Evolutionary conservation across 306 rosid genomes (phyloP).

Genomic region (Ammopiptanthus mongolicus): DNA sequence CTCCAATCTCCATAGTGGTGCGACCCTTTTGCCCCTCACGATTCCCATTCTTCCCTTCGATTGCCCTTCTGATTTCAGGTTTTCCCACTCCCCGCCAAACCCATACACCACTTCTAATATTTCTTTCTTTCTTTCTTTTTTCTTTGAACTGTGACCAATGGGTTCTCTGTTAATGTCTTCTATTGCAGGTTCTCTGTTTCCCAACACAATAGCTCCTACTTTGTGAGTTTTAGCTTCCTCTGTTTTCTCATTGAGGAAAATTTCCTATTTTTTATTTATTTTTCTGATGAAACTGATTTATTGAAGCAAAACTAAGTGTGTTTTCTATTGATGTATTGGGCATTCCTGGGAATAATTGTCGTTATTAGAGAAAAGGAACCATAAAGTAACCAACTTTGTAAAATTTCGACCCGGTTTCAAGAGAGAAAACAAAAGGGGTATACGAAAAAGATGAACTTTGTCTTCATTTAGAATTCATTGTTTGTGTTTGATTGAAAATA

Average conservation of each 20-base stretch:
- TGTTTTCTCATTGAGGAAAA: background rate
- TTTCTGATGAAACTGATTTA: background rate
- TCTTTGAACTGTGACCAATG: background rate
- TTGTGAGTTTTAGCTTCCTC: conserved; percentile 12
- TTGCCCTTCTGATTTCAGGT: conserved; percentile 40
- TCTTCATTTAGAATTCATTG: background rate
- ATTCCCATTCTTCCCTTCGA: conserved; percentile 21
- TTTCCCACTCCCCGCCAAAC: conserved; percentile 33
- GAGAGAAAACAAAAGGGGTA: background rate
- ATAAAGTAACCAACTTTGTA: background rate
- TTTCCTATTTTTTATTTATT: background rate
- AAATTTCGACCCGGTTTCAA: background rate
- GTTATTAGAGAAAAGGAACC: background rate
- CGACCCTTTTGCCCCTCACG: conserved; percentile 28
- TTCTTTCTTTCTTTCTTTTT: background rate
- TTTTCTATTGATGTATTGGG: background rate
- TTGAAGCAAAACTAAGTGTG: background rate
- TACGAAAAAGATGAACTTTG: background rate
- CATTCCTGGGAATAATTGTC: background rate
- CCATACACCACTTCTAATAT: background rate
- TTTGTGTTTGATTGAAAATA: background rate
- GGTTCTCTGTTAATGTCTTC: background rate
- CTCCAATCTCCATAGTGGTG: background rate
- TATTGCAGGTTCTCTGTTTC: background rate
- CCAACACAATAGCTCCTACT: background rate